Conservation (phyloP, 305 asterid genomes). For the Fraxinus angustifolia region DNA sequence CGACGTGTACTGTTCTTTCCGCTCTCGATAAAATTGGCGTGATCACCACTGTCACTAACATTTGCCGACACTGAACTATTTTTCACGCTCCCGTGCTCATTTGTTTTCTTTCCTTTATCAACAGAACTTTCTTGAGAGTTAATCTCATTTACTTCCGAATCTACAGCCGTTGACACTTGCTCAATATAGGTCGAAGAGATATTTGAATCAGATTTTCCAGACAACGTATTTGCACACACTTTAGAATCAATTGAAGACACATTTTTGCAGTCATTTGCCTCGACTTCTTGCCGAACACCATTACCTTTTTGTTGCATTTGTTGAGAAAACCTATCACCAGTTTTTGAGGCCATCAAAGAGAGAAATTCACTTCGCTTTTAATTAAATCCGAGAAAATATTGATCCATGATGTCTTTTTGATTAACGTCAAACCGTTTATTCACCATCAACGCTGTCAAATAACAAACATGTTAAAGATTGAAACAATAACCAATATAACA, state of each 20-base stretch:
- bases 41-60: constrained; percentile 35
- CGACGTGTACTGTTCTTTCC: constrained; percentile 49
- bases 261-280: neutral
- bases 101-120: constrained; percentile 18
- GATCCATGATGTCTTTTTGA: neutral
- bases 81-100: constrained; percentile 13
- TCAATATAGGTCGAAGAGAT: neutral
- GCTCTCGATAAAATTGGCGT: constrained; percentile 37
- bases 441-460: neutral
- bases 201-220: neutral
- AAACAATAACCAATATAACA: neutral
- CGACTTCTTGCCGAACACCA: neutral
- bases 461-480: neutral
- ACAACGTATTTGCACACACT: neutral
- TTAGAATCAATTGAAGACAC: neutral
- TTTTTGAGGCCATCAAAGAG: constrained; percentile 7
- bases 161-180: neutral
- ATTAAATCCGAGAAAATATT: neutral
- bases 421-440: neutral
- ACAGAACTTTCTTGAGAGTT: neutral
- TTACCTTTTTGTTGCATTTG: neutral
- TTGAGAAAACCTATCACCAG: neutral
- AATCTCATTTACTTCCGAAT: neutral
- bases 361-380: neutral
- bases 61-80: constrained; percentile 26